A percentile compares a stretch with the other conserved stretches of the same genome.
These are phyloP conservation scores for Takakia lepidozioides DNA, from an alignment of 225 moss, liverwort and hornwort genomes.

Conservation along the genomic window DNA sequence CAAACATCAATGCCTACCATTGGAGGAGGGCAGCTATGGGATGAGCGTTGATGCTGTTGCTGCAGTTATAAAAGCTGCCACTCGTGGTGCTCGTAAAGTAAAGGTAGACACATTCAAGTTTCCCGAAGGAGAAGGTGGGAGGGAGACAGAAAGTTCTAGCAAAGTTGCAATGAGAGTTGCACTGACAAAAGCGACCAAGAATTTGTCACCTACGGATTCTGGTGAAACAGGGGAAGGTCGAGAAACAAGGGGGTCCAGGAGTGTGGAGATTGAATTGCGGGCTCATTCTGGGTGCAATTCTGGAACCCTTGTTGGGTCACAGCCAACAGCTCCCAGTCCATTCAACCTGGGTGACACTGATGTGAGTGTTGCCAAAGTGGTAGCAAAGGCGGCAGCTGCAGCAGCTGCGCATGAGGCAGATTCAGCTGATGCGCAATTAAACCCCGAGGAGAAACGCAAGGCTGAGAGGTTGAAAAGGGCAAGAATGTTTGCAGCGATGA, in stretches of 20 bases:
- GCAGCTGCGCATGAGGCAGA: constrained; percentile 18
- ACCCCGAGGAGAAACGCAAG: constrained; percentile 23
- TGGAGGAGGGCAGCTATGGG: constrained; percentile 12
- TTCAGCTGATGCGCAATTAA: constrained; percentile 16
- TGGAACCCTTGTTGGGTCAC: neutral
- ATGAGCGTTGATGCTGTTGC: constrained; percentile 42
- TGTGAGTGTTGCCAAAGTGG: constrained; percentile 12
- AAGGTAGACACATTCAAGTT: constrained; percentile 7
- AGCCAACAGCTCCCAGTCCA: neutral
- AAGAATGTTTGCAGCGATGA: constrained; percentile 44
- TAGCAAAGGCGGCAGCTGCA: constrained; percentile 12
- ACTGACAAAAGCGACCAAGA: neutral
- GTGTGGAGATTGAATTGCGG: too few species aligned
- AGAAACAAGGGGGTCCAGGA: too few species aligned
- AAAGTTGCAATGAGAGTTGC: constrained; percentile 11
- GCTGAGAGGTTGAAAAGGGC: constrained; percentile 42
- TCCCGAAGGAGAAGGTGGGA: neutral
- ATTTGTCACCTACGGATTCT: too few species aligned
- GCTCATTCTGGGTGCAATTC: neutral
- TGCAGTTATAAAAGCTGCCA: constrained; percentile 37
- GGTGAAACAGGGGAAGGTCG: too few species aligned
- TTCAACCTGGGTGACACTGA: constrained; percentile 4
- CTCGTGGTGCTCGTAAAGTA: constrained; percentile 18
- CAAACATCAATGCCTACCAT: constrained; percentile 7
- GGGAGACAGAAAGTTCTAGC: constrained; percentile 1